Conservation (phyloP, 2,329 filamentous ascomycete genomes). For the Fusarium verticillioides region DNA sequence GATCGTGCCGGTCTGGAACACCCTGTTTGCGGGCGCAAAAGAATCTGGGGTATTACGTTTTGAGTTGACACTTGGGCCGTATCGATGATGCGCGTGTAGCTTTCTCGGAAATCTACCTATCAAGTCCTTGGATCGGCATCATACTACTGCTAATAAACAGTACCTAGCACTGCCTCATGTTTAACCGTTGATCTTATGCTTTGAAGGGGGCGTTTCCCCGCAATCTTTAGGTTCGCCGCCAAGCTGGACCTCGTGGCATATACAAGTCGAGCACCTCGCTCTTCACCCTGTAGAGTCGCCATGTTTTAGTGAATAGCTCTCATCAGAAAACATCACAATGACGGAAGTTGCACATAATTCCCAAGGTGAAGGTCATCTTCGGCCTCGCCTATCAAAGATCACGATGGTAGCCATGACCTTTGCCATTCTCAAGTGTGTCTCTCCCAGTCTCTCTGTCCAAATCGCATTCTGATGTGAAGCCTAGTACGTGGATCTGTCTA, state of each 20-base stretch:
- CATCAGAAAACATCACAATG: background rate
- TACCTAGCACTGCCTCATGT: background rate
- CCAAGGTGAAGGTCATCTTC: constrained; percentile 46
- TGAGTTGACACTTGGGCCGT: background rate
- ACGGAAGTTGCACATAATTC: background rate
- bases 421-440: constrained; percentile 53
- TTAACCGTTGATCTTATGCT: background rate
- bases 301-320: background rate
- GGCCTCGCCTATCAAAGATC: constrained; percentile 52
- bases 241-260: background rate
- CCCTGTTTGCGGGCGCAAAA: constrained; percentile 7
- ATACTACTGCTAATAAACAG: background rate
- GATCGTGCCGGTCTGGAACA: constrained; percentile 11
- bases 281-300: background rate
- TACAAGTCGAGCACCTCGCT: background rate
- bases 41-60: constrained; percentile 22
- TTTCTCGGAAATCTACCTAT: background rate
- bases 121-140: background rate
- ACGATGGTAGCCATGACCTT: constrained; percentile 58
- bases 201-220: background rate
- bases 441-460: background rate
- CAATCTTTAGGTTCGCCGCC: background rate
- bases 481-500: constrained; percentile 49
- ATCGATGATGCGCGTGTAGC: background rate
- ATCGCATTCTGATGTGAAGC: background rate